Base-by-base conservation (phyloP, 768 basidiomycete species). In the Suillus ampliporus region DNA sequence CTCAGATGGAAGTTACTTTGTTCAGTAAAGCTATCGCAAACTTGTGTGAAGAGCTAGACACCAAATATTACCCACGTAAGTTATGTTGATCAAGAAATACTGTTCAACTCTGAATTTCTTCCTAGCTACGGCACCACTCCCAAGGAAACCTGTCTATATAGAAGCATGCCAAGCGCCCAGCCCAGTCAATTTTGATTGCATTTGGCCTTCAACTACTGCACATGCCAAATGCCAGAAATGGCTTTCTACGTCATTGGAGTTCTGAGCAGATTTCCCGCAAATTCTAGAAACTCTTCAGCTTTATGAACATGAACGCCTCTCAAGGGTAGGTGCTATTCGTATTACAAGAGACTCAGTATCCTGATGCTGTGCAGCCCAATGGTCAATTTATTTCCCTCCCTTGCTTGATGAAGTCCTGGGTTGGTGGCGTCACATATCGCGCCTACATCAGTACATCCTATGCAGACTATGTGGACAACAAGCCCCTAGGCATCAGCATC, bases 1-100 rank as follows among this genome's bases (percentile, higher is more conserved):
- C 50, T 52, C 51, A 52, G n/a, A 52, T 52, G 51, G 51, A 52
- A 21, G n/a, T 35, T 13, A n/a, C 31, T 13, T 35, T 52, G 4
- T 52, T 52, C 9, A 34, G 13, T 14, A 34, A 35, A 21, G 34
- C 51, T 35, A n/a, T 52, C 11, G 31, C 13, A 4, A 52, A 52
- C 13, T 34, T 52, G 34, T 52, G 51, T 11, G 13, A 52, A 34
- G 51, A 52, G 34, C 9, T 52, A 1, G 4, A 14, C 13, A 7
- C 1, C 1, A 52, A 7, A 21, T 14, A 19, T n/a, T 19, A 7
- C 19, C n/a, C 51, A 34, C 7, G 51, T 52, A 35, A 21, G n/a
- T 5, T 11, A 13, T 21, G 7, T 11, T 52, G 10, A 14, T 21
- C 13, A 14, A 52, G 34, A n/a, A 31, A 52, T 21, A 8, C n/a